Evolutionary conservation across 139 green algal genomes (phyloP).

Genomic region (Tetradesmus lagerheimii): DNA sequence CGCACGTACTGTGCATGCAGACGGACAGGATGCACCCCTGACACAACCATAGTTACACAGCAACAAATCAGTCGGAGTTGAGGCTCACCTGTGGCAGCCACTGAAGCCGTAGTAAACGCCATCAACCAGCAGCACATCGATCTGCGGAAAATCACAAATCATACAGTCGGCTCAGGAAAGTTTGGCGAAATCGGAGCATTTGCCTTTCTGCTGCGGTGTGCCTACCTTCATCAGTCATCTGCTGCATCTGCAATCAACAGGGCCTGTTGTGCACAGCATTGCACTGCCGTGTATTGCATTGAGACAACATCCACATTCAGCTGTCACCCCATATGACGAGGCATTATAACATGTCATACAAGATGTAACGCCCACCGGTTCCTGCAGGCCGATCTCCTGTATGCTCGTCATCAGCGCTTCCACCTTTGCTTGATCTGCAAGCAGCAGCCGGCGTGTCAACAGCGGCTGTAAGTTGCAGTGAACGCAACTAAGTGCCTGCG

Average conservation of each 20-base stretch:
- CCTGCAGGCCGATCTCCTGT: slow-evolving; percentile 84
- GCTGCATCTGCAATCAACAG: too few species aligned
- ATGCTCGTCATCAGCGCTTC: slow-evolving; percentile 88
- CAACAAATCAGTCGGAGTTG: too few species aligned
- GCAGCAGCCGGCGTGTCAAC: not conserved
- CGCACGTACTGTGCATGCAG: too few species aligned
- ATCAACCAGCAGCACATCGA: slow-evolving; percentile 88
- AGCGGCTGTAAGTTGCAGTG: not conserved
- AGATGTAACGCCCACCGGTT: slow-evolving; percentile 63
- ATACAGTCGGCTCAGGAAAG: too few species aligned
- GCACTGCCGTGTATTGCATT: not conserved
- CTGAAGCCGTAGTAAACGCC: slow-evolving; percentile 90
- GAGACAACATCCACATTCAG: not conserved
- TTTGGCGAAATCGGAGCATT: too few species aligned
- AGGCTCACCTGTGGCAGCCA: slow-evolving; percentile 89
- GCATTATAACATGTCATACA: too few species aligned
- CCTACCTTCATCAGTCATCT: too few species aligned
- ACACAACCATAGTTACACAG: too few species aligned
- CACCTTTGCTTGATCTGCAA: slow-evolving; percentile 87
- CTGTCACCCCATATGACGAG: not conserved
- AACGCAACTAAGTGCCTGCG: too few species aligned
- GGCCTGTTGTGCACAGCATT: too few species aligned
- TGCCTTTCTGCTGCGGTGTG: not conserved
- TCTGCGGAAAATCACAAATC: slow-evolving; percentile 59
- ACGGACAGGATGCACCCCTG: too few species aligned